Evolutionary conservation across 257 asterid species (phyloP).

Genomic region (Orobanche coerulescens): DNA sequence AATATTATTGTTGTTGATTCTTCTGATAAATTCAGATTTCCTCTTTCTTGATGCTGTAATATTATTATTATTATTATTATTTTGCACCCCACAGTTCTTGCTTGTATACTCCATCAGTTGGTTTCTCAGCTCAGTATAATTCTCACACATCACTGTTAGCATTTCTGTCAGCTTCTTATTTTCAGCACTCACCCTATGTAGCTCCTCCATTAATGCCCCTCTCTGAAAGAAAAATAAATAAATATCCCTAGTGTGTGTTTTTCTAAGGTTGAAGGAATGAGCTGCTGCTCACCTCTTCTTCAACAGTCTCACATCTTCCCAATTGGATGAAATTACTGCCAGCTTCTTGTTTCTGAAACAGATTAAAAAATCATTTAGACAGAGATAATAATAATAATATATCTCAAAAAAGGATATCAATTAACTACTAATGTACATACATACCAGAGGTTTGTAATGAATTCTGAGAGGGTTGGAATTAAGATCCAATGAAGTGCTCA

Average conservation of each 20-base stretch:
- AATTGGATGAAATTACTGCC: slow-evolving; percentile 41
- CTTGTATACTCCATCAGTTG: slow-evolving; percentile 34
- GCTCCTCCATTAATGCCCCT: slow-evolving; percentile 58
- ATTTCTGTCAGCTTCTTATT: slow-evolving; percentile 68
- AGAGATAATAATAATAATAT: no score
- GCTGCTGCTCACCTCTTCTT: slow-evolving; percentile 45
- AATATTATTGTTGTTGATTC: background rate
- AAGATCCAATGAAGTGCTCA: slow-evolving; percentile 60
- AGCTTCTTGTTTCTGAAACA: slow-evolving; percentile 56
- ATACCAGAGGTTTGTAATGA: slow-evolving; percentile 21
- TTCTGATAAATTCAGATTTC: slow-evolving; percentile 31
- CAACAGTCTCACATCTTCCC: slow-evolving; percentile 28
- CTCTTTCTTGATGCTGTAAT: slow-evolving; percentile 39
- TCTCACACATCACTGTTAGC: slow-evolving; percentile 53
- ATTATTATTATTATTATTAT: background rate
- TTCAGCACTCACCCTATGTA: slow-evolving; percentile 57
- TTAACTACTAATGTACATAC: background rate
- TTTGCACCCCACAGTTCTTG: slow-evolving; percentile 24
- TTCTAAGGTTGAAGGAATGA: background rate
- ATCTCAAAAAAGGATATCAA: background rate
- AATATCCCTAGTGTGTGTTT: background rate
- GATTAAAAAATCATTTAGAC: background rate
- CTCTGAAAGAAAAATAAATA: slow-evolving; percentile 25
- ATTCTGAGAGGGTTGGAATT: slow-evolving; percentile 38
- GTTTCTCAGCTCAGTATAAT: slow-evolving; percentile 44